Evolutionary conservation across 129 eudicot genomes (phyloP), one percentile per base, ranked within the genome.

Genomic region (Scalesia atractyloides): DNA sequence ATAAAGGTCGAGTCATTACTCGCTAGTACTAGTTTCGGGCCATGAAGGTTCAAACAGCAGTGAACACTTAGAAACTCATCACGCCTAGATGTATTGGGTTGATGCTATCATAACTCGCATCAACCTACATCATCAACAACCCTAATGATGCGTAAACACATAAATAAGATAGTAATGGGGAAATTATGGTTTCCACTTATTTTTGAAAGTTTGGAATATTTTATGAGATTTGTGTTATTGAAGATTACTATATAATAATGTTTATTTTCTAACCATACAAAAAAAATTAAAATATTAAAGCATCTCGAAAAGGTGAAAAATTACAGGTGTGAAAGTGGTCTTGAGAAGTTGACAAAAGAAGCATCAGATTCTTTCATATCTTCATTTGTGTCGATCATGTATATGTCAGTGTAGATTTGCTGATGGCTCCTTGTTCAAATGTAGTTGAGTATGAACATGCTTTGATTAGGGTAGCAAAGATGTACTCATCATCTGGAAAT

Each of bases 271-370:
- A n/a, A n/a, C n/a, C n/a, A n/a, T 22, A 57, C 34, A 19, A 7
- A 56, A 56, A 20, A 8, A 9, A 56, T 19, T 19, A 56, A 19
- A 7, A 12, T 53, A 17, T 54, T 8, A 17, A 18, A 18, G 1
- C 8, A 6, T 19, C 15, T 10, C 24, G 17, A 12, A 52, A 36
- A 69, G 44, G 13, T 24, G 44, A 63, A 66, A 36, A 66, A 30
- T 60, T 39, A 93, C 98, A 84, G 76, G n/a, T n/a, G n/a, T n/a
- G n/a, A n/a, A n/a, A n/a, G n/a, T n/a, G n/a, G n/a, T n/a, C n/a
- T n/a, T n/a, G 88, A 79, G 61, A 53, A 54, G 86, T 88, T 94
- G 5, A 83, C 87, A 76, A 87, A 89, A 15, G 96, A 85, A 78
- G 89, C 64, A 66, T 83, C 84, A 0, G 84, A 80, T 53, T 84